Conservation (phyloP, 371 early-diverging fungal species). For the Mucor indicus region DNA sequence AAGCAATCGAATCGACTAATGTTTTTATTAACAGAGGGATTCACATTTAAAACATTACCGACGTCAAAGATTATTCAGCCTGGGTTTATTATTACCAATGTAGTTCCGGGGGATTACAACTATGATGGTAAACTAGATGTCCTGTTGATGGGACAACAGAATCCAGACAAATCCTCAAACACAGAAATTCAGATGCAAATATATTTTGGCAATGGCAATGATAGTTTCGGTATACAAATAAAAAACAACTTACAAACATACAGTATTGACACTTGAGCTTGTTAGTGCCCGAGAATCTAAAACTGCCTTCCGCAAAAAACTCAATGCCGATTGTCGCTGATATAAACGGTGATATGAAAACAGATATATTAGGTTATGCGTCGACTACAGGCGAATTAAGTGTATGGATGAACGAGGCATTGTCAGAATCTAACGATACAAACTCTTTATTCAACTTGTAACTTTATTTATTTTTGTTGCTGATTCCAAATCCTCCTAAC, state of each 20-base stretch:
- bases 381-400: constrained; percentile 34
- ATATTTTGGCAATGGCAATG: constrained; percentile 68
- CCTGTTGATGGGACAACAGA: constrained; percentile 65
- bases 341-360: constrained; percentile 73
- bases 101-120: constrained; percentile 83
- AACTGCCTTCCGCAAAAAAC: constrained; percentile 52
- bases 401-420: constrained; percentile 55
- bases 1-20: neutral
- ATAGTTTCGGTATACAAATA: constrained; percentile 52
- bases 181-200: constrained; percentile 64
- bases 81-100: constrained; percentile 63
- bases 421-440: constrained; percentile 9
- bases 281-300: constrained; percentile 39
- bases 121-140: constrained; percentile 86
- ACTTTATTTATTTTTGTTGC: constrained; percentile 4
- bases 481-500: neutral
- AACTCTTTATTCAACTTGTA: constrained; percentile 35
- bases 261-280: neutral
- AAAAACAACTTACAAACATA: neutral
- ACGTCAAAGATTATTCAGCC: constrained; percentile 10
- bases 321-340: constrained; percentile 82
- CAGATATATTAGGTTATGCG: constrained; percentile 78
- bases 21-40: constrained; percentile 2
- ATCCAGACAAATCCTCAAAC: constrained; percentile 22
- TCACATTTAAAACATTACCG: constrained; percentile 11